Base-by-base conservation (phyloP, 805 yeast genomes). In the Starmerella khaoyaiensis region DNA sequence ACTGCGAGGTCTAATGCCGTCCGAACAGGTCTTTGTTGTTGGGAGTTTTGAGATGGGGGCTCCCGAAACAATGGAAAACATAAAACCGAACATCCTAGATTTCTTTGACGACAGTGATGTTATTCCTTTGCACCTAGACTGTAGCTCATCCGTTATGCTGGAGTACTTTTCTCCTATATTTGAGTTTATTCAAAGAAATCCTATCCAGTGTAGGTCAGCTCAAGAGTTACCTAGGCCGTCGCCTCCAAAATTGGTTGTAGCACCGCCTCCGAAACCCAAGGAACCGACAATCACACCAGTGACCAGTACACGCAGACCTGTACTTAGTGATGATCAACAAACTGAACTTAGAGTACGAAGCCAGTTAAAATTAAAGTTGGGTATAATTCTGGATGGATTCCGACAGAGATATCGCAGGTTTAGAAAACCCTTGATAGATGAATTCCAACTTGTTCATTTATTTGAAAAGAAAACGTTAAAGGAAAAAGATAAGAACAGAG, bases 401-500 rank as follows among this genome's bases (percentile, higher is more conserved):
- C 84, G 86, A 55, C 74, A 65, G 40, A 67, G 96, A 33, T 90
- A 87, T 56, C 83, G 83, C 52, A 65, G 94, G 39, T 90, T 90
- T 63, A 78, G 76, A 51, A 90, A 86, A 52, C 97, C 98, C 0
- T 67, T 80, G 0, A 72, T 90, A 39, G 97, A 87, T 40, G 95
- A 84, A 45, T 62, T 68, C 14, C 63, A 68, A 11, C 62, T 87
- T 33, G 64, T 72, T 18, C 93, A 84, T 56, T 60, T 90, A 31
- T 87, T 87, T 60, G 93, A 81, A 42, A 58, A 41, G 36, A 56
- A 35, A 11, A 44, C 27, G 8, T 25, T 31, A 6, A 22, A 20
- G 5, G 33, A 10, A 5, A 18, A 18, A 5, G 33, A 12, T 16
- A n/a, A n/a, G n/a, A n/a, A n/a, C n/a, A n/a, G n/a, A n/a, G n/a